Evolutionary conservation across 2,329 filamentous ascomycete species (phyloP).

Genomic region (Ascochyta viciae-villosae): DNA sequence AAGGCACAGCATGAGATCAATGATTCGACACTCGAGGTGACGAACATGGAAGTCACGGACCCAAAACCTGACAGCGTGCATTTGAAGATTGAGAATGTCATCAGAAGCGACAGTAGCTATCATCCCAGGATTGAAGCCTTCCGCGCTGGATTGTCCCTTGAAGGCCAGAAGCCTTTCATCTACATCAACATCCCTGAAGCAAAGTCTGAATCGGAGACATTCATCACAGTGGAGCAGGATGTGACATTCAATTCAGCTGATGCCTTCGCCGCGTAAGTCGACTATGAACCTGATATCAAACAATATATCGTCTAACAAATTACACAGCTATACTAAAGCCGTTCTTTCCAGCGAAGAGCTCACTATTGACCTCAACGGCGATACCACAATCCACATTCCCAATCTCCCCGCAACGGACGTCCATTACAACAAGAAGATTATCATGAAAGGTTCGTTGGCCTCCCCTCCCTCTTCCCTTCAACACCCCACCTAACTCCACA

Average conservation of each 20-base stretch:
- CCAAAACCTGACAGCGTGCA: constrained; percentile 58
- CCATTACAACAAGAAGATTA: constrained; percentile 63
- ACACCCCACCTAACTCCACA: not conserved
- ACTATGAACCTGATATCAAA: not conserved
- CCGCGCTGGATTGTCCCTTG: constrained; percentile 59
- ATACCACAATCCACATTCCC: constrained; percentile 59
- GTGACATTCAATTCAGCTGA: constrained; percentile 53
- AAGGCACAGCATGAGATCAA: constrained; percentile 64
- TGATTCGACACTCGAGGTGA: constrained; percentile 59
- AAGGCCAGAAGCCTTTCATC: constrained; percentile 52
- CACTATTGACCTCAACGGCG: constrained; percentile 59
- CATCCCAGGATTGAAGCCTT: constrained; percentile 64
- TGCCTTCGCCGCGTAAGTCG: constrained; percentile 52
- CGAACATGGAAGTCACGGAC: constrained; percentile 58
- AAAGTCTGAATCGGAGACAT: constrained; percentile 52
- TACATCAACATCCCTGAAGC: constrained; percentile 55
- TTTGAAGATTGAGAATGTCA: constrained; percentile 57
- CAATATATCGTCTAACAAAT: not conserved
- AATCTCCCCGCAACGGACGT: constrained; percentile 59
- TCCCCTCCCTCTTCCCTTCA: not conserved
- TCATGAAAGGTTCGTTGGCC: constrained; percentile 60
- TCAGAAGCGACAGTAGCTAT: constrained; percentile 58
- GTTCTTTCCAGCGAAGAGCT: constrained; percentile 59
- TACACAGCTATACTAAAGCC: constrained; percentile 53
- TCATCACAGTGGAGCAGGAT: constrained; percentile 53